Base-by-base conservation (phyloP, 768 basidiomycete species). In the Pisolithus marmoratus region DNA sequence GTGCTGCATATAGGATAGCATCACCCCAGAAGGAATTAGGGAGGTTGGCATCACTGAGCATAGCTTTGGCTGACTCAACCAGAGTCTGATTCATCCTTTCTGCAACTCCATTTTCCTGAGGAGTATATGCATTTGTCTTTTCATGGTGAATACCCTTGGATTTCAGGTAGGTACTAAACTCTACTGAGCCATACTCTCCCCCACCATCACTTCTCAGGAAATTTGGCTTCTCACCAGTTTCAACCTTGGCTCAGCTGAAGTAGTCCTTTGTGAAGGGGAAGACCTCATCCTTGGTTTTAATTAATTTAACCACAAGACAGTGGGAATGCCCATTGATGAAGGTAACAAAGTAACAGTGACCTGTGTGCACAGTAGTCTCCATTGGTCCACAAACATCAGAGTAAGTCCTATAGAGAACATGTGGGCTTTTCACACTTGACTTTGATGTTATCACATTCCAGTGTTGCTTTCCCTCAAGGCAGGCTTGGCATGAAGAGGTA, bases 61-160 rank as follows among this genome's bases (percentile, higher is more conserved):
- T 69, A 0, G 68, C 57, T 12, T 51, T 55, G 3, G 67, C 60
- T 14, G 54, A 58, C 22, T 75, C 68, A 0, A 60, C 53, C 24
- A 78, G 58, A 0, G 68, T 70, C 3, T 66, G 53, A 38, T 77
- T 77, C 2, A 57, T 54, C 2, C 68, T 53, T 54, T 80, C 73
- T 3, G 73, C 72, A 6, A 74, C 64, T 20, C 73, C 70, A 54
- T 79, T 79, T 48, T 77, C 71, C 58, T 75, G 68, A 2, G 72
- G 72, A 44, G 62, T 59, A 31, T 60, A 46, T 2, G 59, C 53
- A 15, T 57, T 58, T 3, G 59, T 60, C 11, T 47, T 55, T 23
- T 66, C 53, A 37, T 58, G 52, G 5, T 40, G 31, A 24, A 64
- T 63, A 0, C 59, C 56, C 15, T 58, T 54, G 3, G 37, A 48